These are phyloP conservation scores for Ophiostoma populinum DNA, from an alignment of 2,329 filamentous ascomycete genomes.

Conservation along the genomic window DNA sequence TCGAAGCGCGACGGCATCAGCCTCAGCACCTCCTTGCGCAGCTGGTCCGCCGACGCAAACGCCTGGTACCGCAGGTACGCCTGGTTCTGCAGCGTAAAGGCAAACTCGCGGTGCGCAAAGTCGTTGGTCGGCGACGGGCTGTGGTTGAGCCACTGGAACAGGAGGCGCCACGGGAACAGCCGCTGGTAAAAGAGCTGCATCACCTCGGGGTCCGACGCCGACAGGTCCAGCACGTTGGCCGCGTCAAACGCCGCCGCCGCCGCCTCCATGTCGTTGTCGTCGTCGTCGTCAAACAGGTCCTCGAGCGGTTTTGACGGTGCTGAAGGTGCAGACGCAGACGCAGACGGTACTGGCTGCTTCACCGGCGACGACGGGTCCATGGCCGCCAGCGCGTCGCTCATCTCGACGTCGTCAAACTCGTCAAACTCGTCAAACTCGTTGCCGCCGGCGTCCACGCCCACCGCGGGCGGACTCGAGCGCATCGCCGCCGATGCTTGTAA, in stretches of 20 bases:
- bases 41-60: conserved; percentile 39
- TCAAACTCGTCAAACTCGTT: conserved; percentile 14
- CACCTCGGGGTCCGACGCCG: conserved; percentile 54
- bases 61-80: conserved; percentile 85
- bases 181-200: conserved; percentile 93
- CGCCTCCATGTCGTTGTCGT: conserved; percentile 41
- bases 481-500: neutral
- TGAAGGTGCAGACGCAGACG: too few relatives aligned
- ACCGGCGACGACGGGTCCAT: too few relatives aligned
- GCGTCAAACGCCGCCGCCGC: neutral
- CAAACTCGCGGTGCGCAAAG: conserved; percentile 88
- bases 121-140: conserved; percentile 70
- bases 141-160: conserved; percentile 98
- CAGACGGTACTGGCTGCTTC: too few relatives aligned
- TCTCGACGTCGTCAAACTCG: conserved; percentile 18
- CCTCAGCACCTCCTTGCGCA: conserved; percentile 80
- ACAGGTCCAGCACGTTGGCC: conserved; percentile 16
- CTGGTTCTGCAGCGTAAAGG: conserved; percentile 84
- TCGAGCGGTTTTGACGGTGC: too few relatives aligned
- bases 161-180: conserved; percentile 80
- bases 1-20: conserved; percentile 89
- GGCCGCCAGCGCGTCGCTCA: conserved; percentile 11
- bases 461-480: conserved; percentile 4
- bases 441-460: neutral
- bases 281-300: conserved; percentile 35